Base-by-base conservation (phyloP, 495 filamentous ascomycete species). In the Penicillium antarcticum region DNA sequence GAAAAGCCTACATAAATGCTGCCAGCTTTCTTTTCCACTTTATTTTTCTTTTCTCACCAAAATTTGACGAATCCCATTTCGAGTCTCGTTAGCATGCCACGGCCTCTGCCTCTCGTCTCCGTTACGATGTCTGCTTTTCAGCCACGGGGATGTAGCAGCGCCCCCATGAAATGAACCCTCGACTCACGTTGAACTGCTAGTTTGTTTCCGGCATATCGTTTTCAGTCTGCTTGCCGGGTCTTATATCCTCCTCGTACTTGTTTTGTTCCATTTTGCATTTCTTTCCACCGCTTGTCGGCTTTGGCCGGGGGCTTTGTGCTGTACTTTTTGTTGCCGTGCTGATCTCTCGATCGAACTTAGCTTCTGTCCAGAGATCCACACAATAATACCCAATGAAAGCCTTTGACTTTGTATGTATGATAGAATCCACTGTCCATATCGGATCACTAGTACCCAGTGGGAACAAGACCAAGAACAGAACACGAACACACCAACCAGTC, bases 1-100 rank as follows among this genome's bases (percentile, higher is more conserved):
- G 86, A 89, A 65, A 88, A 88, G 57, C 70, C 73, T 18, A 72
- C 71, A 13, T 74, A 63, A 33, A 52, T 32, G 16, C 35, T 26
- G 26, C 2, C 26, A 29, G 7, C 10, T 51, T 51, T 46, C 45
- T 31, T 41, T 51, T 31, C 42, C 29, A 21, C 29, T n/a, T 46
- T 6, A 36, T 53, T 62, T 44, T 34, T 40, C 40, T 51, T 45
- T 42, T 52, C 43, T 57, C 38, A 45, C 38, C 52, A 47, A 49
- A 52, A 50, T 52, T 48, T 59, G 33, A 61, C 31, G 54, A 63
- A 52, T 52, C 36, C 38, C 53, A 41, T 44, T 52, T 51, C 43
- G 39, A 53, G 21, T 44, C 51, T 57, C 49, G 32, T 42, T 58
- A 49, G 45, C 56, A 60, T 59, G 45, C 45, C 56, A 45, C 52